Evolutionary conservation across 176 grass and related monocot genomes (phyloP).

Genomic region (Triticum dicoccoides): DNA sequence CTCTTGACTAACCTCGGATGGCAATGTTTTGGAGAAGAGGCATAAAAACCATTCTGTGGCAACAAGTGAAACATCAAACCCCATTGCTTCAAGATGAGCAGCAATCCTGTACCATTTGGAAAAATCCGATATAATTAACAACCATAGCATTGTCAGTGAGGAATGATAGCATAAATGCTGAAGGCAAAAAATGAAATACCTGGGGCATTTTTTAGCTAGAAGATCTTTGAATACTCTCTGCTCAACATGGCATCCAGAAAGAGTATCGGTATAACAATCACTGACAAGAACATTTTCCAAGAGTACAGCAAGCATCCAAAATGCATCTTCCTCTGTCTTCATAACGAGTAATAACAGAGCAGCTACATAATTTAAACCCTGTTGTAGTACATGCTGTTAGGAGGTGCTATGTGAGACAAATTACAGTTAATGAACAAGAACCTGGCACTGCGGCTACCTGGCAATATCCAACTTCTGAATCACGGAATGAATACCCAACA

Average conservation of each 20-base stretch:
- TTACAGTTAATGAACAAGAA: neutral
- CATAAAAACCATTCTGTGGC: conserved; percentile 99
- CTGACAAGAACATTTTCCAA: conserved; percentile 96
- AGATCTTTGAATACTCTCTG: conserved; percentile 97
- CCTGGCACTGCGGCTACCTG: conserved; percentile 52
- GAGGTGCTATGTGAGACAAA: neutral
- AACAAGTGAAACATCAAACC: conserved; percentile 95
- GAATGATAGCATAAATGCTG: neutral
- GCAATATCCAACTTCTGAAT: conserved; percentile 99
- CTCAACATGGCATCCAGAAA: conserved; percentile 98
- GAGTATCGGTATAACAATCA: conserved; percentile 94
- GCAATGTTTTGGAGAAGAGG: conserved; percentile 92
- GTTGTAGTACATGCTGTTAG: conserved; percentile 38
- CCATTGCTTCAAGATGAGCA: conserved; percentile 78
- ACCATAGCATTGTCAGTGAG: neutral
- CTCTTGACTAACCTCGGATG: conserved; percentile 72
- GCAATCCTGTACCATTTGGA: conserved; percentile 64
- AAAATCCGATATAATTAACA: neutral
- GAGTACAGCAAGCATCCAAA: conserved; percentile 95
- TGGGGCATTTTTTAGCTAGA: conserved; percentile 92
- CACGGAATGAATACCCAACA: conserved; percentile 91
- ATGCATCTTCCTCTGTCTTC: conserved; percentile 93
- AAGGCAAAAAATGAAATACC: conserved; percentile 45
- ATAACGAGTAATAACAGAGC: conserved; percentile 85
- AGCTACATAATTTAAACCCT: conserved; percentile 98